Conservation (phyloP, 345 rosid genomes). For the Sisymbrium altissimum region DNA sequence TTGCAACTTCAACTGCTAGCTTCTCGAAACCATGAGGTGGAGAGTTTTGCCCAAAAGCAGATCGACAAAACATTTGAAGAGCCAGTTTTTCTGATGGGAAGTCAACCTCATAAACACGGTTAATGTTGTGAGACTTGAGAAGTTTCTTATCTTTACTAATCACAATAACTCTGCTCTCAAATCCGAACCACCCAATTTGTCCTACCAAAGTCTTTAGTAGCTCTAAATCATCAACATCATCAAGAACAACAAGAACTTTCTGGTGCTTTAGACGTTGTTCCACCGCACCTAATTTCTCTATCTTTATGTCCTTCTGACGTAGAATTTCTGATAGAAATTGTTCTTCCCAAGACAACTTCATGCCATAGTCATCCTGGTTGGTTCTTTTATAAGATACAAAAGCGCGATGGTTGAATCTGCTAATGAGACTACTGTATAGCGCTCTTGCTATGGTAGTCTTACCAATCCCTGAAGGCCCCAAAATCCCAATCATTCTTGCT, state of each 20-base stretch:
- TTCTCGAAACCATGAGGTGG: not conserved
- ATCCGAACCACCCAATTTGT: not conserved
- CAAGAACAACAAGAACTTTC: not conserved
- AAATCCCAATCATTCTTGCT: conserved; percentile 27
- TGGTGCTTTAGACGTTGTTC: not conserved
- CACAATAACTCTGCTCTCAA: not conserved
- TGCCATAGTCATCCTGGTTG: not conserved
- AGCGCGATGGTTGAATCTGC: not conserved
- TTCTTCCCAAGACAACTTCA: not conserved
- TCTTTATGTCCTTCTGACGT: not conserved
- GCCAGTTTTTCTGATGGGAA: not conserved
- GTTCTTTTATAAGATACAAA: not conserved
- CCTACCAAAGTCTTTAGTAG: not conserved
- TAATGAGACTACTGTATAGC: not conserved
- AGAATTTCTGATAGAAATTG: not conserved
- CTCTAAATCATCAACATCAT: not conserved
- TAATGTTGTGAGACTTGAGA: not conserved
- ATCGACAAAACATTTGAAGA: not conserved
- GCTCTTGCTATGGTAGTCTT: not conserved
- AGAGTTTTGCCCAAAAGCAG: not conserved
- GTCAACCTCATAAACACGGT: not conserved
- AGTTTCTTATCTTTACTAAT: not conserved
- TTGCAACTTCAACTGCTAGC: not conserved
- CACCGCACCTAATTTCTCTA: not conserved
- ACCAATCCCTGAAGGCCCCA: not conserved